Evolutionary conservation across 192 early-diverging fungal genomes (phyloP).

Genomic region (Coemansia asiatica): DNA sequence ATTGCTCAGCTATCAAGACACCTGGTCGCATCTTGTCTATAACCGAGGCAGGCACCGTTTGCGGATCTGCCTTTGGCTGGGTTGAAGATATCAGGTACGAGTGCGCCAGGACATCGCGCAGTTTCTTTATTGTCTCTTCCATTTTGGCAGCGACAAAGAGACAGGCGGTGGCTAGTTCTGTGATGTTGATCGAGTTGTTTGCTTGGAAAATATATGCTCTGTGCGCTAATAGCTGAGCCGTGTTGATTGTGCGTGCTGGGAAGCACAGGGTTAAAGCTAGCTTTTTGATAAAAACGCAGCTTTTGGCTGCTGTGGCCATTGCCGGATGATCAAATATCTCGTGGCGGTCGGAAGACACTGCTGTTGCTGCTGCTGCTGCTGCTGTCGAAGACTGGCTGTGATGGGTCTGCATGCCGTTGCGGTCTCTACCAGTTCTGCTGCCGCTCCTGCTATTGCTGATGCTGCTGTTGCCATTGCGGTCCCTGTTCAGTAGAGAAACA

Average conservation of each 20-base stretch:
- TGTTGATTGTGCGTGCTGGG: slow-evolving; percentile 44
- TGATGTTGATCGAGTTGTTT: slow-evolving; percentile 11
- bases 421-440: not conserved
- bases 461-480: slow-evolving; percentile 8
- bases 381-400: not conserved
- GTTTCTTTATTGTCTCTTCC: slow-evolving; percentile 83
- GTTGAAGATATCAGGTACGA: slow-evolving; percentile 45
- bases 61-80: slow-evolving; percentile 17
- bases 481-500: slow-evolving; percentile 24
- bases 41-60: slow-evolving; percentile 47
- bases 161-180: slow-evolving; percentile 62
- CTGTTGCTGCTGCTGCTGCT: not conserved
- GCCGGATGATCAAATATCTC: slow-evolving; percentile 38
- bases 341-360: slow-evolving; percentile 15
- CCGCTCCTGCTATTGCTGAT: not conserved
- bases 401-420: not conserved
- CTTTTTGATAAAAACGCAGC: slow-evolving; percentile 47
- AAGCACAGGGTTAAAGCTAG: slow-evolving; percentile 35
- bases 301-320: slow-evolving; percentile 31
- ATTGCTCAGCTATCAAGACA: slow-evolving; percentile 67
- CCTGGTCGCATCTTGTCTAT: slow-evolving; percentile 67
- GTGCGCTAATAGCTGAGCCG: slow-evolving; percentile 47
- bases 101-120: slow-evolving; percentile 74
- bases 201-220: slow-evolving; percentile 42
- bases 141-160: slow-evolving; percentile 83